Evolutionary conservation across 2,329 filamentous ascomycete species (phyloP), one percentile per base, ranked within the genome.

Genomic region (Trichoderma atrobrunneum): DNA sequence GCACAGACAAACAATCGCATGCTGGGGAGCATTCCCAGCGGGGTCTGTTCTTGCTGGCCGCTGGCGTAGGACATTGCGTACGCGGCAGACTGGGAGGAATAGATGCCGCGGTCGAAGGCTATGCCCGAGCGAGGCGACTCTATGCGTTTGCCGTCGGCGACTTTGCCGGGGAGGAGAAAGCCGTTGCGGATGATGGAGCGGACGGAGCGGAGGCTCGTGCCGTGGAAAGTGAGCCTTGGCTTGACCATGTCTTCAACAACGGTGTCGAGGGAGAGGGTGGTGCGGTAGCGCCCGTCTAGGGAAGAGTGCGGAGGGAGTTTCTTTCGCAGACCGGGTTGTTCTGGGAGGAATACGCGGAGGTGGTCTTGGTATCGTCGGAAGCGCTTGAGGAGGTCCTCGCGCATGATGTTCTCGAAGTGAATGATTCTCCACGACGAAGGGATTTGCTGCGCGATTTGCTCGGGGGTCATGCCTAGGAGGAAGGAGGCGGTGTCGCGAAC

Each of bases 1-100:
- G 84, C 84, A 75, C 84, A 86, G 8, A 85, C 82, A 24, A 86
- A 75, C 4, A 86, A 76, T 61, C 84, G 82, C 61, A 84, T 73
- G 3, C 82, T 81, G 36, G 80, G 80, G 34, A 82, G 78, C 28
- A 81, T 74, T 16, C 77, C 75, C 0, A 77, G 61, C 18, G 77
- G 75, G 1, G 80, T 83, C 36, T 73, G 74, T 62, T 78, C 77
- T 36, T 74, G 76, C n/a, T 74, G 72, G n/a, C 73, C 72, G 12
- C 76, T 76, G 16, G 80, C 77, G 74, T 83, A 86, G 3, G 67
- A 72, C 1, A 85, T 76, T 7, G 83, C 78, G 71, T 83, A 85
- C 5, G 76, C 75, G 2, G 82, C 73, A n/a, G 77, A 75, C 3
- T 83, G 83, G 5, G 83, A 85, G 28, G 82, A 83, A 76, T 85